These are phyloP conservation scores for Hysterium pulicare DNA, from an alignment of 2,329 filamentous ascomycete genomes.

Conservation along the genomic window DNA sequence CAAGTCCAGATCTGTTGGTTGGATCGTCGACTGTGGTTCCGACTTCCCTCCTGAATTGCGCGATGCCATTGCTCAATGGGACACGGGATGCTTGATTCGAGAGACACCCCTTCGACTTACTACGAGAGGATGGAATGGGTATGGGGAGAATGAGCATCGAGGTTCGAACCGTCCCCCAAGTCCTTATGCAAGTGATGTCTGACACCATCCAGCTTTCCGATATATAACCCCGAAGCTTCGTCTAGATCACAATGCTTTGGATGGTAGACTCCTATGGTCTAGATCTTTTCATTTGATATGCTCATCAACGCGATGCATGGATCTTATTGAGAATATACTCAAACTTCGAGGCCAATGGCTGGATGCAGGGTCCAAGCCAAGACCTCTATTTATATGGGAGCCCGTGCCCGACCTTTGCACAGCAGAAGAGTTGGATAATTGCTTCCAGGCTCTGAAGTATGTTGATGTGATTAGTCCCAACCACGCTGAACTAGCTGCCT, in stretches of 20 bases:
- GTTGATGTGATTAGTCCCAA: conserved; percentile 73
- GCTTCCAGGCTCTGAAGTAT: conserved; percentile 50
- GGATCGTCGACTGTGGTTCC: conserved; percentile 85
- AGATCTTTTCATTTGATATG: conserved; percentile 87
- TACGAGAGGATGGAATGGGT: conserved; percentile 91
- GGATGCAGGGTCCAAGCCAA: conserved; percentile 24
- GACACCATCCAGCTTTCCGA: conserved; percentile 60
- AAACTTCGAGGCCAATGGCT: conserved; percentile 44
- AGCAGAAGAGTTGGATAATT: conserved; percentile 57
- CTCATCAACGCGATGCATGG: conserved; percentile 70
- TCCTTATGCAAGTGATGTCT: conserved; percentile 4
- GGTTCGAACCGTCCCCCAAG: conserved; percentile 28
- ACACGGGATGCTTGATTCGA: conserved; percentile 69
- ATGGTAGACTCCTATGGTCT: conserved; percentile 63
- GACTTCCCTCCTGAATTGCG: conserved; percentile 75
- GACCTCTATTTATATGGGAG: conserved; percentile 86
- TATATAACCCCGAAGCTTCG: conserved; percentile 86
- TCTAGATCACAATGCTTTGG: conserved; percentile 68
- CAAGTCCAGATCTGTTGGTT: conserved; percentile 68
- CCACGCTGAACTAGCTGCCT: conserved; percentile 79
- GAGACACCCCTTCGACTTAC: conserved; percentile 66
- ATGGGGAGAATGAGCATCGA: conserved; percentile 66
- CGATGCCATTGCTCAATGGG: conserved; percentile 67
- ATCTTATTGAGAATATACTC: conserved; percentile 70
- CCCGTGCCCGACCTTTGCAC: conserved; percentile 87